Evolutionary conservation across 2,329 filamentous ascomycete species (phyloP).

Genomic region (Exophiala mesophila): DNA sequence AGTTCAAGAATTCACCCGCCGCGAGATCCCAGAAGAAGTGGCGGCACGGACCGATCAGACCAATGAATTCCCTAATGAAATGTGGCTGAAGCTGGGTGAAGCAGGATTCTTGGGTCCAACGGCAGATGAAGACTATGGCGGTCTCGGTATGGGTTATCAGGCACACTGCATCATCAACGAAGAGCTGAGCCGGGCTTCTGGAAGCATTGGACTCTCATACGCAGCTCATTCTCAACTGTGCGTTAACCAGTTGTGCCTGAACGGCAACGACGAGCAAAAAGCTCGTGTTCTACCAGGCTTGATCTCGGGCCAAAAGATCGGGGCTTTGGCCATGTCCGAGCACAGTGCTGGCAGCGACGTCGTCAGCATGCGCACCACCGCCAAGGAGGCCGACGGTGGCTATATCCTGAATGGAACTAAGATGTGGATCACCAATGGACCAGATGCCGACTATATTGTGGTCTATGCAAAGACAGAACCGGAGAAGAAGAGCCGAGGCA

Average conservation of each 20-base stretch:
- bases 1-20: slow-evolving; percentile 83
- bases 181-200: slow-evolving; percentile 80
- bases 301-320: slow-evolving; percentile 73
- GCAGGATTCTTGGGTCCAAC: slow-evolving; percentile 90
- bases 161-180: slow-evolving; percentile 95
- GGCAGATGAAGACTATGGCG: slow-evolving; percentile 86
- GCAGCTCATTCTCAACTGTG: slow-evolving; percentile 94
- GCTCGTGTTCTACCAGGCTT: slow-evolving; percentile 71
- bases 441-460: slow-evolving; percentile 85
- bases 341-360: slow-evolving; percentile 88
- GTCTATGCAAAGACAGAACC: slow-evolving; percentile 97
- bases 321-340: slow-evolving; percentile 92
- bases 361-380: slow-evolving; percentile 87
- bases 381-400: slow-evolving; percentile 74
- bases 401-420: slow-evolving; percentile 84
- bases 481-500: slow-evolving; percentile 74
- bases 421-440: slow-evolving; percentile 99
- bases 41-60: slow-evolving; percentile 75
- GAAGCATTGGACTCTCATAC: slow-evolving; percentile 80
- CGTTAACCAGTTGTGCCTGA: slow-evolving; percentile 91
- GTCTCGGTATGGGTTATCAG: slow-evolving; percentile 88
- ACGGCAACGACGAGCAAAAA: slow-evolving; percentile 77
- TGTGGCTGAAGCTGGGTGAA: slow-evolving; percentile 92
- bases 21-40: slow-evolving; percentile 79
- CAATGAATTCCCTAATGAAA: slow-evolving; percentile 82